A percentile compares a stretch with the other conserved stretches of the same genome.
Conservation (phyloP, 129 eudicot species). For the Sambucus nigra region DNA sequence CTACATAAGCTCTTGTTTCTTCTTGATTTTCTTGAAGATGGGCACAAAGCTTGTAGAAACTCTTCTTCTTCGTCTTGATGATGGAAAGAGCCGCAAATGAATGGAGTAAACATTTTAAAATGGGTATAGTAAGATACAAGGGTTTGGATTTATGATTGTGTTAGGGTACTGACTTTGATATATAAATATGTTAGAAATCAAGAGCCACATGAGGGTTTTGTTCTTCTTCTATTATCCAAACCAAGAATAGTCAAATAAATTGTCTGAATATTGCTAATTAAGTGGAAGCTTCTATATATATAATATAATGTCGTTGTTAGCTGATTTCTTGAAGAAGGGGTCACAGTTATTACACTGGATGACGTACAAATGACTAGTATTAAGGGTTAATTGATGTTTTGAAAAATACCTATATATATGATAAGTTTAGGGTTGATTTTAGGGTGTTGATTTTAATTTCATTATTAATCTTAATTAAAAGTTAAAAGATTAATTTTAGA, state of each 20-base stretch:
- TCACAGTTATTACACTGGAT: no score
- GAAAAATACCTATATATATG: no score
- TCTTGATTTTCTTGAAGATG: conserved; percentile 14
- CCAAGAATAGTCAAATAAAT: conserved; percentile 5
- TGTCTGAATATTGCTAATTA: neutral
- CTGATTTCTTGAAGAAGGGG: conserved; percentile 10
- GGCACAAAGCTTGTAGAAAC: neutral
- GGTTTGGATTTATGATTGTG: neutral
- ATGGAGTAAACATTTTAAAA: conserved; percentile 9
- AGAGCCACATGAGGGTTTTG: neutral
- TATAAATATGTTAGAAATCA: neutral
- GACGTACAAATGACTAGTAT: no score
- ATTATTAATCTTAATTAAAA: no score
- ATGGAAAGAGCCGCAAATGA: conserved; percentile 23
- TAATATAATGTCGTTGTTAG: neutral
- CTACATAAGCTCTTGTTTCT: conserved; percentile 11
- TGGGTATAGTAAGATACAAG: neutral
- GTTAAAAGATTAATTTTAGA: no score
- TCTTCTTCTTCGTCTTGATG: conserved; percentile 9
- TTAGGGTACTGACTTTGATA: neutral
- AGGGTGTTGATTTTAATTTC: no score
- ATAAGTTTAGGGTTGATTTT: no score
- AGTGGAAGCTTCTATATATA: neutral
- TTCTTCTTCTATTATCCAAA: no score
- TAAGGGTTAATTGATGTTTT: no score